phyloP scores from a whole-genome alignment of 1,284 basidiomycete species.

The Ceratobasidium theobromae region DNA sequence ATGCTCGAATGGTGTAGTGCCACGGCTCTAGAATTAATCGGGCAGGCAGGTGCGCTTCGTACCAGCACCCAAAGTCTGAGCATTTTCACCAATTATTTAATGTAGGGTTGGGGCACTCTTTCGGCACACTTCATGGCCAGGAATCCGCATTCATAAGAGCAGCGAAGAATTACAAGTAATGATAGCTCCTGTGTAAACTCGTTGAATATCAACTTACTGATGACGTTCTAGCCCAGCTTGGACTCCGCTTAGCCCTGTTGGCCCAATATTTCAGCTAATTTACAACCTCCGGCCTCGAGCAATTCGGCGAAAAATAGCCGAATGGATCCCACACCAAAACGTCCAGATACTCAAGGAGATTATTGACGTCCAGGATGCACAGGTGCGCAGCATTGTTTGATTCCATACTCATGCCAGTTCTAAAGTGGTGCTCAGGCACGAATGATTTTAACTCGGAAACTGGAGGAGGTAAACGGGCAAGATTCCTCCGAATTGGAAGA shows the following conservation, averaged over 20 bases:
- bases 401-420: neutral
- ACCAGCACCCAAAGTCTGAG: neutral
- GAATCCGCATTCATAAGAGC: slow-evolving; percentile 6
- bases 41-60: slow-evolving; percentile 7
- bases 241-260: neutral
- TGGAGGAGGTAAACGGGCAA: neutral
- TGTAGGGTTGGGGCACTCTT: slow-evolving; percentile 12
- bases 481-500: neutral
- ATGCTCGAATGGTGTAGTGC: slow-evolving; percentile 10
- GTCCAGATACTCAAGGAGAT: neutral
- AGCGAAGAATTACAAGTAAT: neutral
- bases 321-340: neutral
- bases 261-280: neutral
- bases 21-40: slow-evolving; percentile 13
- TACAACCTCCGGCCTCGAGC: neutral
- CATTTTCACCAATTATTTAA: neutral
- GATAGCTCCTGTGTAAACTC: neutral
- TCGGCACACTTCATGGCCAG: neutral
- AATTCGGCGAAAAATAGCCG: neutral
- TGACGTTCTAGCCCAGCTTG: neutral
- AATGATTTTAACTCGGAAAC: neutral
- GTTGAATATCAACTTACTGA: neutral
- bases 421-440: neutral
- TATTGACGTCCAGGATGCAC: slow-evolving; percentile 9
- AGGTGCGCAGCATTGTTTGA: neutral